Percentiles rank a stretch among this genome's conserved stretches.
These are phyloP conservation scores for Pisolithus microcarpus DNA, from an alignment of 768 basidiomycete species.

Conservation along the genomic window DNA sequence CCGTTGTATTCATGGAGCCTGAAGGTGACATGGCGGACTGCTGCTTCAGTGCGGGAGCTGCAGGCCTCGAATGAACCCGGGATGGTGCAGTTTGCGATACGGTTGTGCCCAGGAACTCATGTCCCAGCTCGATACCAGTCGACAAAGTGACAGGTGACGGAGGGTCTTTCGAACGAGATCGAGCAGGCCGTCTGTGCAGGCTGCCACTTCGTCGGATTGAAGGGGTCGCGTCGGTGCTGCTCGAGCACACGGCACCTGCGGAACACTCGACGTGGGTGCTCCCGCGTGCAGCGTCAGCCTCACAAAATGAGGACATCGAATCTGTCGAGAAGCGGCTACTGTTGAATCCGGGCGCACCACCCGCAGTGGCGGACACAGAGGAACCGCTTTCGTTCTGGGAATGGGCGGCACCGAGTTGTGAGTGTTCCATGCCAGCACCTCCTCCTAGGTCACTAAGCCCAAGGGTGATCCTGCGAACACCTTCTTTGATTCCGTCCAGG, in stretches of 20 bases:
- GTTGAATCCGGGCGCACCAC: constrained; percentile 5
- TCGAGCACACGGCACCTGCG: constrained; percentile 1
- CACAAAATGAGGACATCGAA: constrained; percentile 39
- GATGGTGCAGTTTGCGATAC: background rate
- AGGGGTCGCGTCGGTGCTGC: constrained; percentile 3
- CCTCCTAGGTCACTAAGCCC: constrained; percentile 29
- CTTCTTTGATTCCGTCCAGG: constrained; percentile 57
- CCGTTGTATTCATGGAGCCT: background rate
- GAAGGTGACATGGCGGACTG: background rate
- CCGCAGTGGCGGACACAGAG: constrained; percentile 23
- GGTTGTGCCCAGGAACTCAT: background rate
- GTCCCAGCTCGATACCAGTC: background rate
- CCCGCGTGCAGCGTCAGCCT: constrained; percentile 16
- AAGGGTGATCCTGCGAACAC: constrained; percentile 54
- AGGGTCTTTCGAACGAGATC: background rate
- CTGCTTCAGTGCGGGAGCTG: background rate
- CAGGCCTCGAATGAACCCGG: background rate
- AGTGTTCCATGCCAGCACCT: constrained; percentile 3
- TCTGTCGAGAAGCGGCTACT: constrained; percentile 37
- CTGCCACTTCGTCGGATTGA: background rate
- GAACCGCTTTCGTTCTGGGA: constrained; percentile 18
- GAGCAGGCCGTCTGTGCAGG: background rate
- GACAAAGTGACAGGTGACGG: background rate
- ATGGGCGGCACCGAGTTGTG: constrained; percentile 3
- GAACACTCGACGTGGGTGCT: background rate